Percentiles rank a stretch among this genome's conserved stretches.
Evolutionary conservation across 495 filamentous ascomycete genomes (phyloP).

Genomic region (Neurospora cerealis): DNA sequence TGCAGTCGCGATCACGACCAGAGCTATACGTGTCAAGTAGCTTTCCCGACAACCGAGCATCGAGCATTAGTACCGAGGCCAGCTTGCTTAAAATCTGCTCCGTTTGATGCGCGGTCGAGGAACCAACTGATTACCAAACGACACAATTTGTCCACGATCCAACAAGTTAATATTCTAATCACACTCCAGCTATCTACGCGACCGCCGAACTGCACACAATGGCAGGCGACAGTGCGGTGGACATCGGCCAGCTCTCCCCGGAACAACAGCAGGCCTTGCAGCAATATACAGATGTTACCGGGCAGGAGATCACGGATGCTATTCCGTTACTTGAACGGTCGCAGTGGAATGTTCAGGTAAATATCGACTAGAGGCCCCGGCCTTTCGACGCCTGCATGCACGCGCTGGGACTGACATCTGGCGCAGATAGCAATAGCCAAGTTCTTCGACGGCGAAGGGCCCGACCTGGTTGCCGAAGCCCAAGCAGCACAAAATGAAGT

Average conservation of each 20-base stretch:
- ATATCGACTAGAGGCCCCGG: slow-evolving; percentile 4
- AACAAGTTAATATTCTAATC: background rate
- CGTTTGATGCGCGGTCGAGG: background rate
- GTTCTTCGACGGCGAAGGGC: slow-evolving; percentile 93
- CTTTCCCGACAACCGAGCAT: background rate
- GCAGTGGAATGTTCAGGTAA: slow-evolving; percentile 92
- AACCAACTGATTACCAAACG: background rate
- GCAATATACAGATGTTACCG: slow-evolving; percentile 80
- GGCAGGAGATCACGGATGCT: slow-evolving; percentile 68
- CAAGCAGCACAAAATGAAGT: slow-evolving; percentile 50
- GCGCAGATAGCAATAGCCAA: slow-evolving; percentile 82
- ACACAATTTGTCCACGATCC: background rate
- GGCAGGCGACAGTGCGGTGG: slow-evolving; percentile 33
- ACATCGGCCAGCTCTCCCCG: slow-evolving; percentile 60
- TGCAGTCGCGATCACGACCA: background rate
- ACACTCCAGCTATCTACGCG: background rate
- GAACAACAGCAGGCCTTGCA: slow-evolving; percentile 72
- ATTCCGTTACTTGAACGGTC: slow-evolving; percentile 72
- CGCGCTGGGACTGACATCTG: background rate
- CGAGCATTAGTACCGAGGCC: background rate
- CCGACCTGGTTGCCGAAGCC: slow-evolving; percentile 72
- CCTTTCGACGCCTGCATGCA: background rate
- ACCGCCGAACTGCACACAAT: slow-evolving; percentile 10
- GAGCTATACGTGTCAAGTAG: background rate
- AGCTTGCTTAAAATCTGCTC: background rate